Evolutionary conservation across 257 asterid species (phyloP).

Genomic region (Perilla frutescens): DNA sequence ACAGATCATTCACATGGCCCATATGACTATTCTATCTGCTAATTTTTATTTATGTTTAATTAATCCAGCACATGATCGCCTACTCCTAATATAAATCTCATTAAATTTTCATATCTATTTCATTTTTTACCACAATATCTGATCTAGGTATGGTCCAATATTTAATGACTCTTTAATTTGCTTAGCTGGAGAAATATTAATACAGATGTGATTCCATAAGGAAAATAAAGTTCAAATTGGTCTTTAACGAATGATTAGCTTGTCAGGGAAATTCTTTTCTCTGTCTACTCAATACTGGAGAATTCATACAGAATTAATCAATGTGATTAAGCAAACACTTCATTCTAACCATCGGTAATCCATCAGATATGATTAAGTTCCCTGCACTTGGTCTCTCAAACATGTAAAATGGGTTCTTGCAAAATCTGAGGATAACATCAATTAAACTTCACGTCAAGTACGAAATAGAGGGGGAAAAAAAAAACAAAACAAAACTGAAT

Average conservation of each 20-base stretch:
- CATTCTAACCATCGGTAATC: too few species aligned
- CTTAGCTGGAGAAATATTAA: not conserved
- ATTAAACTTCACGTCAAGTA: not conserved
- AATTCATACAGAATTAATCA: not conserved
- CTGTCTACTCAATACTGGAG: too few species aligned
- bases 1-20: constrained; percentile 1
- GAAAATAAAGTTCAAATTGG: too few species aligned
- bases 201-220: not conserved
- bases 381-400: too few species aligned
- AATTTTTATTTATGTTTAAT: too few species aligned
- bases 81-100: not conserved
- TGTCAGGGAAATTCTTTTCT: too few species aligned
- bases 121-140: not conserved
- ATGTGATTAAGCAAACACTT: too few species aligned
- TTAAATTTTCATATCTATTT: not conserved
- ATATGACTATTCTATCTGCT: too few species aligned
- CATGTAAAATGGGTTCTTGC: too few species aligned
- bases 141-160: not conserved
- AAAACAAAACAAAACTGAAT: not conserved
- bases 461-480: not conserved
- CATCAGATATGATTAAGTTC: too few species aligned
- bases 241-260: not conserved
- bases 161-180: constrained; percentile 5
- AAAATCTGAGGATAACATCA: too few species aligned
- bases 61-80: not conserved